Conservation (phyloP, 2,329 filamentous ascomycete genomes). For the Pyricularia pennisetigena region DNA sequence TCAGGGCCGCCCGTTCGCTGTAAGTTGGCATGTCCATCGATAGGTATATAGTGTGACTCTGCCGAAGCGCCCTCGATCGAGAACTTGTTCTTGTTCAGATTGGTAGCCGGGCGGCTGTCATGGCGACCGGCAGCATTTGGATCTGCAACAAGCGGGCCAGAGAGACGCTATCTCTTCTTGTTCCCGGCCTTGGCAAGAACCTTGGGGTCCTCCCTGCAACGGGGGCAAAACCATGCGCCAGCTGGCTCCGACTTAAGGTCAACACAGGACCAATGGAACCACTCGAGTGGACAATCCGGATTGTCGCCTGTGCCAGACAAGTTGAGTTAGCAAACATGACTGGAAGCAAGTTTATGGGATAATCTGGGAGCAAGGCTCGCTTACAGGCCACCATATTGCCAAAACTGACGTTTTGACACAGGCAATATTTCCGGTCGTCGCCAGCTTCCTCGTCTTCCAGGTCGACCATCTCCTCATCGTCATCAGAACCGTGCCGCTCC, state of each 20-base stretch:
- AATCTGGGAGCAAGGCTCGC: not conserved
- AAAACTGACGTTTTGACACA: conserved; percentile 74
- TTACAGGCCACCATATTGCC: conserved; percentile 77
- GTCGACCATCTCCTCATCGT: conserved; percentile 44
- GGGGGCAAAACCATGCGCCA: conserved; percentile 58
- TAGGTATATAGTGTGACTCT: not conserved
- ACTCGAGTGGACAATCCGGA: conserved; percentile 69
- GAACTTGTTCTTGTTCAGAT: not conserved
- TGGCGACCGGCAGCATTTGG: not conserved
- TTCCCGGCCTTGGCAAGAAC: conserved; percentile 16
- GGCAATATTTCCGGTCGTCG: conserved; percentile 73
- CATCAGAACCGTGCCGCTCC: conserved; percentile 18
- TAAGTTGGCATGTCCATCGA: not conserved
- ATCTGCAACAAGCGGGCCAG: not conserved
- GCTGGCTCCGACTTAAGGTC: conserved; percentile 58
- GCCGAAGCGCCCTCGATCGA: not conserved
- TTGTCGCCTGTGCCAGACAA: conserved; percentile 46
- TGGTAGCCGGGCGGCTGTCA: not conserved
- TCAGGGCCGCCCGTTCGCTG: conserved; percentile 3
- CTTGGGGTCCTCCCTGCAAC: conserved; percentile 26
- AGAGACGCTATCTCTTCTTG: conserved; percentile 18
- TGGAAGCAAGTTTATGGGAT: not conserved
- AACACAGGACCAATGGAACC: conserved; percentile 78
- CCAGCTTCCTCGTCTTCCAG: conserved; percentile 60
- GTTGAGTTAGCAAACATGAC: not conserved